A percentile compares a stretch with the other conserved stretches of the same genome.
Evolutionary conservation across 306 rosid genomes (phyloP).

Genomic region (Ochetophila trinervis): DNA sequence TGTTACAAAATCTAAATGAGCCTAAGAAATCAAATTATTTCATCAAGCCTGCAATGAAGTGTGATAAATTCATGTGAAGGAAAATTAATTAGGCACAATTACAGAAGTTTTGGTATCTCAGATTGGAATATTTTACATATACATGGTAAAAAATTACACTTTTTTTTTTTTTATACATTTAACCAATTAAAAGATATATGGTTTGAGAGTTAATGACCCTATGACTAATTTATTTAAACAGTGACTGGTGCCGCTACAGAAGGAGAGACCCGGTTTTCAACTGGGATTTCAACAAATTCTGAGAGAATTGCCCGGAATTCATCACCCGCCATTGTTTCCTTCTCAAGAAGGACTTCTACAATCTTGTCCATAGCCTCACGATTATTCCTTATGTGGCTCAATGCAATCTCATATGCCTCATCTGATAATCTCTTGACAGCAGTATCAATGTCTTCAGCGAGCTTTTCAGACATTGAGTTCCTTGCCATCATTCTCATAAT

Average conservation of each 20-base stretch:
- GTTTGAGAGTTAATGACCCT: conserved; percentile 20
- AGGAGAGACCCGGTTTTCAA: conserved; percentile 64
- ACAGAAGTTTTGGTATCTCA: conserved; percentile 14
- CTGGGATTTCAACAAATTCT: conserved; percentile 85
- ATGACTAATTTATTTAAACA: conserved; percentile 44
- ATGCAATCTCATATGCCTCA: conserved; percentile 79
- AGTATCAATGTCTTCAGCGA: conserved; percentile 85
- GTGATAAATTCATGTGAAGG: neutral
- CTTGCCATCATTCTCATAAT: conserved; percentile 99
- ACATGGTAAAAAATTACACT: conserved; percentile 26
- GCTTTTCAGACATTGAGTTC: conserved; percentile 96
- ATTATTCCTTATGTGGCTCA: conserved; percentile 84
- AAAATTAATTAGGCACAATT: conserved; percentile 6
- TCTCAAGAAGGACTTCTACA: conserved; percentile 88
- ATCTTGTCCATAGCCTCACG: conserved; percentile 94
- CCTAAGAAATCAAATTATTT: neutral
- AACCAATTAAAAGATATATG: conserved; percentile 17
- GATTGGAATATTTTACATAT: conserved; percentile 18
- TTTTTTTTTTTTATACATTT: conserved; percentile 34
- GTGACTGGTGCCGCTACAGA: conserved; percentile 69
- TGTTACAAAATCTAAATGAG: neutral
- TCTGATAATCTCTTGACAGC: conserved; percentile 84
- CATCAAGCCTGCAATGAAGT: neutral
- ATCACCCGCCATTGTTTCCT: conserved; percentile 83
- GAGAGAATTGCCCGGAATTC: conserved; percentile 92